Percentiles rank a stretch among this genome's conserved stretches.
Evolutionary conservation across 169 alveolate species (phyloP).

Genomic region (Cyclospora cayetanensis): DNA sequence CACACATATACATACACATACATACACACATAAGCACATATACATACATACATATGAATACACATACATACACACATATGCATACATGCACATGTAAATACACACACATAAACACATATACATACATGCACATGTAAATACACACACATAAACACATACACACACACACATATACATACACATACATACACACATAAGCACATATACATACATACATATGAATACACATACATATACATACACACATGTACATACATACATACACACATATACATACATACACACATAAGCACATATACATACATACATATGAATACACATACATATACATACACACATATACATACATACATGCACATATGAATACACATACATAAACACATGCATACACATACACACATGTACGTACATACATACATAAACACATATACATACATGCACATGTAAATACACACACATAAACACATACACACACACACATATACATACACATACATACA

Average conservation of each 20-base stretch:
- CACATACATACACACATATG: not conserved
- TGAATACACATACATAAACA: too few relatives aligned
- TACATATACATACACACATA: not conserved
- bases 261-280: not conserved
- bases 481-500: not conserved
- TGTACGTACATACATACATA: too few relatives aligned
- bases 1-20: not conserved
- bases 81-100: not conserved
- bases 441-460: not conserved
- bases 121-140: not conserved
- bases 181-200: too few relatives aligned
- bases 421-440: not conserved
- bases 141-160: not conserved
- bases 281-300: too few relatives aligned
- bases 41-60: not conserved
- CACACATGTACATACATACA: not conserved
- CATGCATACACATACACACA: not conserved
- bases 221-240: not conserved
- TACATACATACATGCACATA: too few relatives aligned
- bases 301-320: not conserved
- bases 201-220: not conserved
- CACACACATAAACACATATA: not conserved
- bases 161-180: not conserved
- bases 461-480: not conserved
- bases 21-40: too few relatives aligned